phyloP scores from a whole-genome alignment of 2,329 filamentous ascomycete genomes.

The Penicillium freii region DNA sequence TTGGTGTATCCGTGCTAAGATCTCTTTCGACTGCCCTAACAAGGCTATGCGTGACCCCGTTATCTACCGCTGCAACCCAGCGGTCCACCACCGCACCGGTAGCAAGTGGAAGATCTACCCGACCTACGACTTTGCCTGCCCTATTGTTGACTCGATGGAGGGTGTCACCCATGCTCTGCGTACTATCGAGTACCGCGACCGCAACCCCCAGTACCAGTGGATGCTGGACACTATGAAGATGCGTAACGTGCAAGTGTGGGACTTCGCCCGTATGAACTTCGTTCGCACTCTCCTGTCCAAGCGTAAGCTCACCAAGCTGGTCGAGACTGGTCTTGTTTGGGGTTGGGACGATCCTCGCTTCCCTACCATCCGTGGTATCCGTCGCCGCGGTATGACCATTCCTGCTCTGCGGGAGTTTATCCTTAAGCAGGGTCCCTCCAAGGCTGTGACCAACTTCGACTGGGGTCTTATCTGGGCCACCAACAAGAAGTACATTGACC shows the following conservation, averaged over 20 bases:
- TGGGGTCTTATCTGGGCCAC: slow-evolving; percentile 52
- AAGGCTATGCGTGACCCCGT: slow-evolving; percentile 95
- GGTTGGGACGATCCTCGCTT: slow-evolving; percentile 54
- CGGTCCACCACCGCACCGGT: slow-evolving; percentile 63
- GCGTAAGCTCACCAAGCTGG: slow-evolving; percentile 52
- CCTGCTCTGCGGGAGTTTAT: slow-evolving; percentile 51
- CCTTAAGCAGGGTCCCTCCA: slow-evolving; percentile 50
- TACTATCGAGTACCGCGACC: slow-evolving; percentile 60
- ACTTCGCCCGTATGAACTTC: slow-evolving; percentile 55
- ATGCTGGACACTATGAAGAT: slow-evolving; percentile 50
- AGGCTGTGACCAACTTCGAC: slow-evolving; percentile 51
- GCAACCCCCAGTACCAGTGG: slow-evolving; percentile 54
- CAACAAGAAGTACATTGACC: slow-evolving; percentile 82
- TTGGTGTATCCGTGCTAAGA: slow-evolving; percentile 94
- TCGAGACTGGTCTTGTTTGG: slow-evolving; percentile 49
- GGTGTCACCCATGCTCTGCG: slow-evolving; percentile 64
- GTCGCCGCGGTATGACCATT: slow-evolving; percentile 51
- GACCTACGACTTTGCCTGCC: slow-evolving; percentile 65
- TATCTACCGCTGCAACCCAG: slow-evolving; percentile 88
- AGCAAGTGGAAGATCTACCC: slow-evolving; percentile 65
- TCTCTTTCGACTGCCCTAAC: slow-evolving; percentile 87
- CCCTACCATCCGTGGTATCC: slow-evolving; percentile 52
- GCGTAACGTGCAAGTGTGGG: slow-evolving; percentile 50
- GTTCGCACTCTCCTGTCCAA: slow-evolving; percentile 52
- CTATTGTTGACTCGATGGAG: slow-evolving; percentile 62